Base-by-base conservation (phyloP, 305 asterid genomes). In the Coffea humblotiana region DNA sequence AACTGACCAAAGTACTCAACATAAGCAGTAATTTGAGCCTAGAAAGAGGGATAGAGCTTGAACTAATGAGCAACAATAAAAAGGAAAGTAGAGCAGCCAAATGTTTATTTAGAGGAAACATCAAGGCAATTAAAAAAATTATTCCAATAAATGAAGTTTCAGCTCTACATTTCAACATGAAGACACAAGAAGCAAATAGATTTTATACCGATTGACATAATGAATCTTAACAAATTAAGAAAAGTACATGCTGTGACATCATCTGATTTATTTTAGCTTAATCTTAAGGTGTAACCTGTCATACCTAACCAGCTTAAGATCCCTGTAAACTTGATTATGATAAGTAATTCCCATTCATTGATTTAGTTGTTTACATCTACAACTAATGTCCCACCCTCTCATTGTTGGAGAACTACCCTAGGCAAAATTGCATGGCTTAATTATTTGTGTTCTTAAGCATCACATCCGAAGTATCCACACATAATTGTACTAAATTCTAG, bases 1-100 rank as follows among this genome's bases (percentile, higher is more conserved):
- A 91, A 96, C 67, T 96, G 98, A 80, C 97, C 98, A 83, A 96
- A 94, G 87, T 91, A 96, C 85, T 96, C 97, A 77, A 94, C 98
- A 71, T 92, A 96, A 66, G 99, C 99, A 77, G 91, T 90, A 78
- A 84, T 89, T 89, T 96, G 97, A 88, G 95, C 99, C 99, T 94
- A 80, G 75, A 81, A 75, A 15, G 75, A 67, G 78, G 69, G 40
- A 63, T 35, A 25, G 25, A 23, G 49, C 29, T 56, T 78, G 58
- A 68, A 78, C 15, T 19, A 69, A 25, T 67, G 37, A 51, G 69
- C 13, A 51, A 51, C 54, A 69, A 21, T 13, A 32, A 69, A 69
- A 45, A 13, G 52, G 58, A 6, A 56, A n/a, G 49, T 16, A 35
- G 47, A 43, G 52, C 27, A 4, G 63, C 12, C 73, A 9, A 7